Evolutionary conservation across 75 land plant species (phyloP), one percentile per base, ranked within the genome.

Genomic region (Selaginella moellendorffii): DNA sequence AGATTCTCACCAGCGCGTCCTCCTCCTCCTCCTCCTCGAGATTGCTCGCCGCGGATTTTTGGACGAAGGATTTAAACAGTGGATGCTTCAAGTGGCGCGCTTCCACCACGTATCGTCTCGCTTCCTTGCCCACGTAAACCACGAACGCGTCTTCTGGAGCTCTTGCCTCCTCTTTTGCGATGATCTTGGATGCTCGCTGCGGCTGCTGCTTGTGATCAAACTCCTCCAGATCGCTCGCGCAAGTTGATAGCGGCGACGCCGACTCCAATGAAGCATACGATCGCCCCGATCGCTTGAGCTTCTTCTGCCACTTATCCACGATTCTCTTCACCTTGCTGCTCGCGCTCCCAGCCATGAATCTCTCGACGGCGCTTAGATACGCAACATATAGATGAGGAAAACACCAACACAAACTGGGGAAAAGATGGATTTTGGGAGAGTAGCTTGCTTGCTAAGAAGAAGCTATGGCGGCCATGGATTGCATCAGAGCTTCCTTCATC

Each of bases 101-200:
- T n/a, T 56, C 24, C 23, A 56, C 59, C 5, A 56, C n/a, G 21
- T 56, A 56, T 19, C 59, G 8, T 8, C 59, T 19, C 59, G 17
- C n/a, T 5, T 56, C 59, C 23, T 24, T 19, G 8, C 59, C 59
- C 23, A 56, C 59, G 59, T 56, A 56, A 5, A 56, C 59, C 23
- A 25, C 59, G 59, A 56, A 25, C 17, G 17, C 46, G 5, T 36
- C 14, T 5, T n/a, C n/a, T n/a, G n/a, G n/a, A n/a, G n/a, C n/a
- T n/a, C n/a, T n/a, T n/a, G n/a, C n/a, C n/a, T n/a, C n/a, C n/a
- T n/a, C n/a, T n/a, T n/a, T n/a, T n/a, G n/a, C n/a, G n/a, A n/a
- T n/a, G n/a, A n/a, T n/a, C n/a, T n/a, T n/a, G n/a, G n/a, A n/a
- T n/a, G n/a, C n/a, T n/a, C n/a, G n/a, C n/a, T n/a, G n/a, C n/a